Conservation (phyloP, 305 asterid species). For the Andrographis paniculata region DNA sequence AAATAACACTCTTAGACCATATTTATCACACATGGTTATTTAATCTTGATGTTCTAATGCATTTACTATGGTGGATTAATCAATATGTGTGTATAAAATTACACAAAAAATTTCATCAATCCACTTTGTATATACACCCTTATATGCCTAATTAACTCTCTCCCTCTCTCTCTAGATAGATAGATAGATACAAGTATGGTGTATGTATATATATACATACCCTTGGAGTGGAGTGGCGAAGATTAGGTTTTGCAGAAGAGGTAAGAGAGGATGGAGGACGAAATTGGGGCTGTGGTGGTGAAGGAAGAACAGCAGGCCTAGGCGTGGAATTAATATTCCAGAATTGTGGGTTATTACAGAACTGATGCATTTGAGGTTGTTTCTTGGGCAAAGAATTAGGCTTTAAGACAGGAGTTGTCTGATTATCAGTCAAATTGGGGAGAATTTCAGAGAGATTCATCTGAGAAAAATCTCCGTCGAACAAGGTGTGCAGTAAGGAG, state of each 20-base stretch:
- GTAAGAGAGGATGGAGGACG: conserved; percentile 21
- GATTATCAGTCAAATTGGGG: no score
- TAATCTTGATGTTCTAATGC: no score
- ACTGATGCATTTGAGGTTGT: conserved; percentile 22
- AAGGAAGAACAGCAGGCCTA: conserved; percentile 22
- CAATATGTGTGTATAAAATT: no score
- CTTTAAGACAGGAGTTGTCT: conserved; percentile 16
- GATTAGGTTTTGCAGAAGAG: conserved; percentile 21
- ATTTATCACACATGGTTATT: no score
- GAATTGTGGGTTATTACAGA: conserved; percentile 23
- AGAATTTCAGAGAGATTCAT: no score
- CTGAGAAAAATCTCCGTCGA: conserved; percentile 23
- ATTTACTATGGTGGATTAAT: no score
- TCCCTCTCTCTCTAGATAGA: no score
- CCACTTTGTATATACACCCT: no score
- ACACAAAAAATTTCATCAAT: no score
- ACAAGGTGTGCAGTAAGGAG: conserved; percentile 33
- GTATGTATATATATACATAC: conserved; percentile 13
- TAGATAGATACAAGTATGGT: no score
- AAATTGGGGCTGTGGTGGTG: conserved; percentile 27
- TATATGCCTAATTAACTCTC: no score
- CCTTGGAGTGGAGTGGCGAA: conserved; percentile 22
- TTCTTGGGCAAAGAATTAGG: conserved; percentile 15
- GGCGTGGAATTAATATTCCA: conserved; percentile 23
- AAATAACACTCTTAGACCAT: no score